Evolutionary conservation across 441 rosid species (phyloP).

Genomic region (Pelargonium australe): DNA sequence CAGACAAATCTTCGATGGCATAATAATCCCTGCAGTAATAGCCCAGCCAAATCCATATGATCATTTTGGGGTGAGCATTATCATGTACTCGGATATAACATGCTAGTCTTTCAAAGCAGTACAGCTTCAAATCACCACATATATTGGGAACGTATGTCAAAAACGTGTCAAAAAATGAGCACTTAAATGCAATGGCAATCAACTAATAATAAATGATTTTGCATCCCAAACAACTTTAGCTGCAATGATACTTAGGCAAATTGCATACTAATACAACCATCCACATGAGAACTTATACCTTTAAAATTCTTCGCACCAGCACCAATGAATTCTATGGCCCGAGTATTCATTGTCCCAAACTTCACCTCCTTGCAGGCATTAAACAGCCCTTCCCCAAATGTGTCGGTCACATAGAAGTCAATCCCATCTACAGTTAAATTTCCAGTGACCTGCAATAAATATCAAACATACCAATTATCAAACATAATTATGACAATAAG

Average conservation of each 20-base stretch:
- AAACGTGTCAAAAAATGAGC: background rate
- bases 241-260: background rate
- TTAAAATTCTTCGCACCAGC: slow-evolving; percentile 62
- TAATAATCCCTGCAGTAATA: background rate
- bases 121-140: background rate
- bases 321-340: slow-evolving; percentile 65
- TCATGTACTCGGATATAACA: background rate
- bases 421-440: slow-evolving; percentile 64
- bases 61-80: background rate
- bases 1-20: background rate
- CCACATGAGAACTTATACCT: slow-evolving; percentile 30
- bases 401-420: slow-evolving; percentile 44
- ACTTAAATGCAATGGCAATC: background rate
- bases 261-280: slow-evolving; percentile 4
- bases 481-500: too few relatives aligned
- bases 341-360: slow-evolving; percentile 76
- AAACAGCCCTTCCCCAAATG: slow-evolving; percentile 61
- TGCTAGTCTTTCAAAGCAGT: background rate
- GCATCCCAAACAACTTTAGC: slow-evolving; percentile 12
- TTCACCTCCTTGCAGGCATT: slow-evolving; percentile 73
- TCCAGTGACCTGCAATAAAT: slow-evolving; percentile 41
- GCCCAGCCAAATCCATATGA: background rate
- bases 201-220: background rate
- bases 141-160: background rate
- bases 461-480: background rate